Base-by-base conservation (phyloP, 2,329 filamentous ascomycete genomes). In the Teratosphaeria destructans region DNA sequence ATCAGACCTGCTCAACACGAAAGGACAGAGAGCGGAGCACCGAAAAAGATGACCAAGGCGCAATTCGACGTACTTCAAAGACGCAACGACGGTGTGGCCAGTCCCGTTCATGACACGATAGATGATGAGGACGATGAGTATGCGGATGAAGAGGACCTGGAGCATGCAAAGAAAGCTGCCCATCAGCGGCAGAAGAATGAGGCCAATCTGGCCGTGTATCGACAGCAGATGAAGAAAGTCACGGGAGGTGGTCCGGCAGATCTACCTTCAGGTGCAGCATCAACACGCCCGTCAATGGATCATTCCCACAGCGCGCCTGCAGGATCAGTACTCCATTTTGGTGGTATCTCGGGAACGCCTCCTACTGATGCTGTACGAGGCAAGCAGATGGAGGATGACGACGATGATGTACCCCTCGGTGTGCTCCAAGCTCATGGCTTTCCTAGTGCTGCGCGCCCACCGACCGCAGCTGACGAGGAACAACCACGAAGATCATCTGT, bases 141-240 rank as follows among this genome's bases (percentile, higher is more conserved):
- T n/a, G 81, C 84, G 16, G 84, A 87, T 27, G 88, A 92, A 52
- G 90, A 95, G 66, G 90, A 95, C 63, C 72, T 81, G 0, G 90
- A 95, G 68, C 89, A 88, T 69, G 84, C 85, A 32, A 87, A 81
- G 70, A 82, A 89, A 70, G 80, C 87, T 54, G 84, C 87, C 19
- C 88, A 86, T 71, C 89, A 94, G 71, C 81, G 91, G 63, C 84
- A 85, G 68, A 94, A 92, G 78, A 91, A 96, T 71, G 90, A 95
- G 73, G 91, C 91, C 12, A 90, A 94, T 71, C 86, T 96, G 79
- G 82, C 90, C 1, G 87, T 95, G 1, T 95, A 95, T 73, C 84
- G 91, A 60, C 91, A 96, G 72, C 89, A 94, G 74, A 96, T 95
- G 91, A 95, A 93, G 88, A 95, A 95, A 75, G 88, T 94, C 34